phyloP scores from a whole-genome alignment of 2,329 filamentous ascomycete genomes.

The Calonectria montana region DNA sequence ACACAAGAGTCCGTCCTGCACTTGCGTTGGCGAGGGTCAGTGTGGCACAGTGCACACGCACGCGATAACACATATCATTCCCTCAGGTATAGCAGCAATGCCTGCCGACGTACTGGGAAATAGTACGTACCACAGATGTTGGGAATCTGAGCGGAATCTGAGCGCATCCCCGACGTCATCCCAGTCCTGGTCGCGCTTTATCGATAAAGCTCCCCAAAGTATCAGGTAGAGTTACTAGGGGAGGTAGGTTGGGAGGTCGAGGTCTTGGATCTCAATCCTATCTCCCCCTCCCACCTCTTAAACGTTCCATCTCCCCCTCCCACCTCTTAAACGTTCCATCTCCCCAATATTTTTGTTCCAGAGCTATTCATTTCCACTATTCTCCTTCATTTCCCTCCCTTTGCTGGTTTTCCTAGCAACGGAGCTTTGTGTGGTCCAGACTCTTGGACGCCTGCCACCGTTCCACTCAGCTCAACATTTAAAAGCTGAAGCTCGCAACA shows the following conservation, averaged over 20 bases:
- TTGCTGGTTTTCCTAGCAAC: not conserved
- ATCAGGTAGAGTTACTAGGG: conserved; percentile 15
- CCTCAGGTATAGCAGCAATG: not conserved
- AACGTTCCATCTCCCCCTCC: conserved; percentile 23
- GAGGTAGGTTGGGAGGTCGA: conserved; percentile 33
- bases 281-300: conserved; percentile 28
- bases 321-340: conserved; percentile 29
- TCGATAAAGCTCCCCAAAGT: conserved; percentile 42
- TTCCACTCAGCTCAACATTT: conserved; percentile 36
- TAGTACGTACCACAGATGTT: conserved; percentile 39
- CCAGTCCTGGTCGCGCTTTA: conserved; percentile 32
- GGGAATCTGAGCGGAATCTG: conserved; percentile 27
- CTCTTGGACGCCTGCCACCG: conserved; percentile 26
- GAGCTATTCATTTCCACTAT: conserved; percentile 7
- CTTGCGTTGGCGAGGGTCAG: not conserved
- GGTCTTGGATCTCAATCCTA: conserved; percentile 38
- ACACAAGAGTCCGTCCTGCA: not conserved
- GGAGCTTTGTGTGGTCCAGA: conserved; percentile 21
- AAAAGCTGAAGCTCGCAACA: conserved; percentile 36
- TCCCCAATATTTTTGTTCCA: conserved; percentile 28
- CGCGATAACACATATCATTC: not conserved
- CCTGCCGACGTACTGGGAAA: not conserved
- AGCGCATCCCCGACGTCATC: conserved; percentile 41
- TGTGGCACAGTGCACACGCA: conserved; percentile 4
- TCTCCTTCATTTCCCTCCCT: not conserved